These are phyloP conservation scores for Blastocystis sp. DNA, from an alignment of 352 stramenopile genomes.

Conservation along the genomic window DNA sequence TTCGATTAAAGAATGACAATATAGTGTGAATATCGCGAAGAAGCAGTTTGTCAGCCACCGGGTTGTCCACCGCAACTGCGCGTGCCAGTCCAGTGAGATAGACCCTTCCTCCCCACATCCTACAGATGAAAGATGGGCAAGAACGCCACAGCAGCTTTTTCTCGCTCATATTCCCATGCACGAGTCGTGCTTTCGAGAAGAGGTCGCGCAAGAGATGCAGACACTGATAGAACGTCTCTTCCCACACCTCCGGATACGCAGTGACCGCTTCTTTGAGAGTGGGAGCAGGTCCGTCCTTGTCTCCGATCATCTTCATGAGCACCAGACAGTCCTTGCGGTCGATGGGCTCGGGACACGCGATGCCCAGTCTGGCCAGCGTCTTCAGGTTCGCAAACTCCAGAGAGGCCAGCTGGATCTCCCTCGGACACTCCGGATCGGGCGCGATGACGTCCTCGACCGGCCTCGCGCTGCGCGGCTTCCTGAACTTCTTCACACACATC, in stretches of 20 bases:
- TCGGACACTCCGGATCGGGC: not conserved
- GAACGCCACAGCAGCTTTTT: conserved; percentile 80
- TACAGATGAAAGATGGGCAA: not conserved
- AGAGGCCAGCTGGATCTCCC: conserved; percentile 91
- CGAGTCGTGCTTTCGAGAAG: conserved; percentile 76
- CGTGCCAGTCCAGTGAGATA: conserved; percentile 80
- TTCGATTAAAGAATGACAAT: not conserved
- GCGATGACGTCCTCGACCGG: conserved; percentile 65
- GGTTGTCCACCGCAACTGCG: conserved; percentile 66
- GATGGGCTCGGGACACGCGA: conserved; percentile 81
- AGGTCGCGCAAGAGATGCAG: conserved; percentile 79
- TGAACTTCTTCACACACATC: conserved; percentile 85
- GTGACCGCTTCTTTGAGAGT: conserved; percentile 82
- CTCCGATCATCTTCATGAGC: conserved; percentile 93
- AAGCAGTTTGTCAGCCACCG: not conserved
- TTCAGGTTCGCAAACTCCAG: conserved; percentile 64
- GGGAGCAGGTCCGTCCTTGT: conserved; percentile 83
- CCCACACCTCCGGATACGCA: conserved; percentile 76
- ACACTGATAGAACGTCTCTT: conserved; percentile 69
- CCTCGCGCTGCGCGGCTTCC: conserved; percentile 96
- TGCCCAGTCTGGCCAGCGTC: conserved; percentile 77
- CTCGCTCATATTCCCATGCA: conserved; percentile 78
- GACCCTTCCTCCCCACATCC: conserved; percentile 67
- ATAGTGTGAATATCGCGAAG: not conserved
- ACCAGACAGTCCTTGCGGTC: conserved; percentile 89